Evolutionary conservation across 768 basidiomycete genomes (phyloP), one percentile per base, ranked within the genome.

Genomic region (Tricholoma sp.): DNA sequence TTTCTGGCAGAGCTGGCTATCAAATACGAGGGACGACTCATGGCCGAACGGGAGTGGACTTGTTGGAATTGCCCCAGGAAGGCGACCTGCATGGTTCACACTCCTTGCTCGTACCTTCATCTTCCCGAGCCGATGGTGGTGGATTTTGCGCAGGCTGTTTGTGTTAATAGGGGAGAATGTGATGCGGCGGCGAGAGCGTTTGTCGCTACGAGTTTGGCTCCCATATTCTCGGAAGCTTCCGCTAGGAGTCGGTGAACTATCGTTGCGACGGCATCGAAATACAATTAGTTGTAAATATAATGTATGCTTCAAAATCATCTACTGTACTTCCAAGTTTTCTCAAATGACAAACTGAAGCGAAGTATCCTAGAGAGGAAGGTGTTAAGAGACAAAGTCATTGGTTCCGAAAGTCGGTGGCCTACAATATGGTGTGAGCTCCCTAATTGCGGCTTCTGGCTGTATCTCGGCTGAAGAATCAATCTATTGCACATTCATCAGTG

Each of bases 401-500:
- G 29, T 18, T 24, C 34, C 1, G 52, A 7, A 37, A 15, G 17
- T 42, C 11, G 15, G 47, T 1, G 8, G 67, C 77, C 47, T 60
- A 80, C 88, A 52, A 89, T 84, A 12, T 72, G 80, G 63, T 90
- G 88, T 7, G 88, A 88, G 58, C 84, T 87, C 6, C 86, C 85
- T 11, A 91, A 65, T 66, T 89, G 89, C 3, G 86, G 85, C 59
- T 80, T 86, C 76, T 91, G 88, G 61, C 78, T 81, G 65, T 79
- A 91, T 57, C 80, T 74, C 18, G 80, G 79, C 50, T 77, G 71
- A 24, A 89, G 66, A 57, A 89, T 81, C 18, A 70, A 68, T 41
- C 84, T 85, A 57, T 51, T 24, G 18, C 29, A 12, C 24, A 37
- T 33, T 31, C 4, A 4, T 24, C 24, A 24, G 24, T 24, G 24